Evolutionary conservation across 1,139 yeast genomes (phyloP).

Genomic region (Yamadazyma friedrichii): DNA sequence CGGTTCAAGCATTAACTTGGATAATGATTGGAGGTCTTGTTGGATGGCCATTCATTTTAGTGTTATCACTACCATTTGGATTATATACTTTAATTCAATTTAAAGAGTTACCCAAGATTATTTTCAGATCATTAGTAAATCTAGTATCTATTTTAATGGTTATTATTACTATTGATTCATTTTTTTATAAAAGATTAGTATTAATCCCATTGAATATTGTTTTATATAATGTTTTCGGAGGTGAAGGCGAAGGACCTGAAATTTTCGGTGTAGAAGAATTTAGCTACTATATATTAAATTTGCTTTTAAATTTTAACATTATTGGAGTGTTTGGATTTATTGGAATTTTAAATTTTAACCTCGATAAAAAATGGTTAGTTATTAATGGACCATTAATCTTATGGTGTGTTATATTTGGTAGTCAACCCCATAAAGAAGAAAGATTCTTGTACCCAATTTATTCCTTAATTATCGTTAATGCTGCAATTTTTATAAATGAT

Average conservation of each 20-base stretch:
- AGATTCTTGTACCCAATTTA: constrained; percentile 86
- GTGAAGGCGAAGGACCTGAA: constrained; percentile 79
- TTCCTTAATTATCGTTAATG: constrained; percentile 62
- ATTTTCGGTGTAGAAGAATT: constrained; percentile 91
- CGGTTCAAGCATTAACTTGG: constrained; percentile 44
- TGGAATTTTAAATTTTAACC: constrained; percentile 29
- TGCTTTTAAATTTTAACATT: constrained; percentile 71
- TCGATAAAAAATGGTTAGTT: constrained; percentile 13
- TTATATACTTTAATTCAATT: constrained; percentile 22
- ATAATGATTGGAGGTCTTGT: constrained; percentile 66
- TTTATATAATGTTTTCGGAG: constrained; percentile 74
- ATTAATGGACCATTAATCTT: constrained; percentile 40
- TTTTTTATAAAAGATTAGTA: constrained; percentile 59
- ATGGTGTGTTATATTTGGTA: constrained; percentile 67
- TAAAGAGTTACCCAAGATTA: not conserved
- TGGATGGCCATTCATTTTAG: constrained; percentile 91
- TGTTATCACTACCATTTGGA: constrained; percentile 61
- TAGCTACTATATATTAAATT: constrained; percentile 66
- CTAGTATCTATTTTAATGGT: constrained; percentile 26
- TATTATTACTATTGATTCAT: constrained; percentile 49
- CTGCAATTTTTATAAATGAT: constrained; percentile 50
- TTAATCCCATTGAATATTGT: constrained; percentile 84
- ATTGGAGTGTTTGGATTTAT: constrained; percentile 46
- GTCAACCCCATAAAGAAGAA: constrained; percentile 93
- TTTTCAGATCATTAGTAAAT: constrained; percentile 9